phyloP scores from a whole-genome alignment of 306 rosid species.

The Hippophae tibetana region DNA sequence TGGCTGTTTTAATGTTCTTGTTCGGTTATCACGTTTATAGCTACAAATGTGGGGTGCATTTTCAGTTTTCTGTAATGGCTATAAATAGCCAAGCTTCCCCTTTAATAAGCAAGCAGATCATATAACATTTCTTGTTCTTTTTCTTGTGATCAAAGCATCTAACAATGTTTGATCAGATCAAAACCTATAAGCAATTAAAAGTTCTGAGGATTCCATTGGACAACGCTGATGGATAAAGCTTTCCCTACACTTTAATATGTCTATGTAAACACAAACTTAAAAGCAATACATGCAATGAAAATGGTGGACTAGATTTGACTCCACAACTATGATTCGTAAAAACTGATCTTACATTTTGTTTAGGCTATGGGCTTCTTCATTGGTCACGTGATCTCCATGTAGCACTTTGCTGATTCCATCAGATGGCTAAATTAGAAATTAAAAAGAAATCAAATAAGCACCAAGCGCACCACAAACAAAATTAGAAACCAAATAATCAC shows the following conservation, averaged over 20 bases:
- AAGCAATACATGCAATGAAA: too few species aligned
- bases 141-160: too few species aligned
- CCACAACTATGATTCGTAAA: background rate
- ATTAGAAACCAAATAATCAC: background rate
- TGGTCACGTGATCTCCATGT: constrained; percentile 44
- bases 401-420: constrained; percentile 56
- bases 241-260: background rate
- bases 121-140: too few species aligned
- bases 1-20: too few species aligned
- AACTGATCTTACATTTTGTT: constrained; percentile 36
- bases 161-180: background rate
- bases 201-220: background rate
- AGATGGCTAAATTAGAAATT: constrained; percentile 45
- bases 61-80: too few species aligned
- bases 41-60: too few species aligned
- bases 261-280: too few species aligned
- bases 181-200: background rate
- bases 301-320: constrained; percentile 15
- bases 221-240: too few species aligned
- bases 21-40: too few species aligned
- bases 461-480: background rate
- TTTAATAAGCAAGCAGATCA: too few species aligned
- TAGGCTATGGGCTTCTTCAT: constrained; percentile 60
- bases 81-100: too few species aligned
- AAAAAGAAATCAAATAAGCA: background rate